Percentiles rank a stretch among this genome's conserved stretches.
Evolutionary conservation across 768 basidiomycete genomes (phyloP).

Genomic region (Amylocystis lapponica): DNA sequence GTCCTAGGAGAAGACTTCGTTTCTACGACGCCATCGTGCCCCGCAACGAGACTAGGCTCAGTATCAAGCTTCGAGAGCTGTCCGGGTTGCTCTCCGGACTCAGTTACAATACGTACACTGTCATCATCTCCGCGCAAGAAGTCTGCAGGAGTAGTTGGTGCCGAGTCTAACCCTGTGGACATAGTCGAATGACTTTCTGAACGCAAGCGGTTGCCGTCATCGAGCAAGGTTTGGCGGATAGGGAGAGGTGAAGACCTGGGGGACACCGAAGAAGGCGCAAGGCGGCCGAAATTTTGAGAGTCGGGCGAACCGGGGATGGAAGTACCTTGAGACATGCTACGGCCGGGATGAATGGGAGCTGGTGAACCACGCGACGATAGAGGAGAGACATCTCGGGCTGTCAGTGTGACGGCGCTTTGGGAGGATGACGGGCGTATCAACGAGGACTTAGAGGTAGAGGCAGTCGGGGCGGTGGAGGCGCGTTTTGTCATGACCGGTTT

Average conservation of each 20-base stretch:
- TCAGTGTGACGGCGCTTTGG: constrained; percentile 18
- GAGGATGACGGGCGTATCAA: constrained; percentile 20
- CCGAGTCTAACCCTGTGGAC: no score
- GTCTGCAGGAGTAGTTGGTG: no score
- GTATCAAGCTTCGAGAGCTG: neutral
- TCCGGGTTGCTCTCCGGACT: neutral
- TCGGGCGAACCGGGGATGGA: no score
- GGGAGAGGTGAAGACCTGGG: no score
- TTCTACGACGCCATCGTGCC: neutral
- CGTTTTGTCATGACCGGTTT: constrained; percentile 75
- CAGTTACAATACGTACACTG: neutral
- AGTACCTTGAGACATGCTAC: neutral
- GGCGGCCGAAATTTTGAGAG: no score
- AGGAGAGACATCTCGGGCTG: constrained; percentile 11
- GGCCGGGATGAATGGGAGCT: neutral
- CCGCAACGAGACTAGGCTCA: neutral
- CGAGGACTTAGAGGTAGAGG: constrained; percentile 14
- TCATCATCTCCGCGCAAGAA: neutral
- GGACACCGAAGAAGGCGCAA: no score
- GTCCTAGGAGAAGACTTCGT: neutral
- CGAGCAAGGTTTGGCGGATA: no score
- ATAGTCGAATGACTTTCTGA: no score
- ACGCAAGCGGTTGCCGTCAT: no score
- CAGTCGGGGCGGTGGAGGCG: constrained; percentile 24
- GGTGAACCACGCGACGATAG: constrained; percentile 3